Percentiles rank a stretch among this genome's conserved stretches.
Conservation (phyloP, 176 grass and related monocot genomes). For the Carex littledalei region DNA sequence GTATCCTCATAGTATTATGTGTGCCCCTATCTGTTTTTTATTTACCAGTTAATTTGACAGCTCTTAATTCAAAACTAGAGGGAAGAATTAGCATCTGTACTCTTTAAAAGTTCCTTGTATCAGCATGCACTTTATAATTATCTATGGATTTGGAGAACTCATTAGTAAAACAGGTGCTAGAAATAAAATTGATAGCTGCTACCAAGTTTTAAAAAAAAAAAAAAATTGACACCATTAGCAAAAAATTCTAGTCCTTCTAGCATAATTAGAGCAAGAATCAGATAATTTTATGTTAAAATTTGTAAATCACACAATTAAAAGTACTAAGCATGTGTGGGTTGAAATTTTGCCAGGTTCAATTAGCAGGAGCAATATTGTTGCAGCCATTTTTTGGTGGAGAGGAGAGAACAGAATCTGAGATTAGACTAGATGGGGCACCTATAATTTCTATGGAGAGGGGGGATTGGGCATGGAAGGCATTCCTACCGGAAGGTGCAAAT, state of each 20-base stretch:
- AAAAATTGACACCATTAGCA: neutral
- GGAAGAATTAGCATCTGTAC: neutral
- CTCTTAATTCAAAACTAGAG: neutral
- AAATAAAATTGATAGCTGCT: neutral
- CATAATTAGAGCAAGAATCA: neutral
- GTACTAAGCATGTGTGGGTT: neutral
- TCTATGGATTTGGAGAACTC: neutral
- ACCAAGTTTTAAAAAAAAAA: too few relatives aligned
- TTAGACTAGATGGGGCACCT: neutral
- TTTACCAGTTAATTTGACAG: too few relatives aligned
- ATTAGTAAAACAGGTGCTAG: neutral
- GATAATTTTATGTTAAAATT: neutral
- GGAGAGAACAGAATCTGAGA: constrained; percentile 4
- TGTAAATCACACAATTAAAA: neutral
- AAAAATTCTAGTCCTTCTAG: neutral
- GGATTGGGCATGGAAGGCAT: constrained; percentile 9
- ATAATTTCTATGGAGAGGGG: neutral
- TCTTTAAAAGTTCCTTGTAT: neutral
- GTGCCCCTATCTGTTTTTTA: too few relatives aligned
- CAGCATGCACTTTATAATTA: neutral
- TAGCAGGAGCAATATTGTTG: neutral
- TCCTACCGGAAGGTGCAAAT: constrained; percentile 10
- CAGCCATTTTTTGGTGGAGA: constrained; percentile 15
- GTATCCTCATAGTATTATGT: neutral
- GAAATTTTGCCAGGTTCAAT: neutral